Evolutionary conservation across 176 grass and related monocot genomes (phyloP), one percentile per base, ranked within the genome.

Genomic region (Hsuehochloa calcarea): DNA sequence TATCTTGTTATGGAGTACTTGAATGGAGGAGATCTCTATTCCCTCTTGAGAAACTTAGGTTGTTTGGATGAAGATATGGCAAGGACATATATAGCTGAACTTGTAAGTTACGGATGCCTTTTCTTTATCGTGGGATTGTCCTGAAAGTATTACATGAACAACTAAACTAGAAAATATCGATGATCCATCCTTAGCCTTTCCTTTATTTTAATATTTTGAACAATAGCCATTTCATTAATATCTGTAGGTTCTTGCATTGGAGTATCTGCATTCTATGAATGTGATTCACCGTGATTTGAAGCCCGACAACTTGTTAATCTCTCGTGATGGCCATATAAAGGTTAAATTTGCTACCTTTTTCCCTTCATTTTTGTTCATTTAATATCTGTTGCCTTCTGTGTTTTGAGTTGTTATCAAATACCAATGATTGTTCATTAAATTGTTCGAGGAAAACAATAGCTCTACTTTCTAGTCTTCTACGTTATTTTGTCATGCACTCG

Each of bases 1-100:
- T 99, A 99, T 84, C 90, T 99, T 49, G 93, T 99, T 79, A 99
- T 99, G 96, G 96, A 99, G 78, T 99, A 99, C 86, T 84, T 99
- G 84, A 99, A 96, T 27, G 96, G 96, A 38, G 96, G 96, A 10
- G 93, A 99, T 85, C 88, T 96, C 44, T 99, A 99, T 81, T 99
- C 96, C 52, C 90, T 99, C 17, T 82, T 99, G 84, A 89, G 90
- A 89, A 95, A 92, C 68, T 85, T 99, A 70, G 91, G 93, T 43
- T 96, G 91, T 79, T 87, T 99, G 67, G 91, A 94, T 85, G 93
- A 99, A 81, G 91, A 99, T 82, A 99, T 99, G 96, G 90, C 91
- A 80, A 92, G 84, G 38, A 94, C 90, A 9, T 99, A 96, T 73
- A 94, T 94, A 69, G 96, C 93, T 50, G 93, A 99, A 92, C 83